Evolutionary conservation across 1,139 yeast genomes (phyloP).

Genomic region (Wickerhamomyces sp.): DNA sequence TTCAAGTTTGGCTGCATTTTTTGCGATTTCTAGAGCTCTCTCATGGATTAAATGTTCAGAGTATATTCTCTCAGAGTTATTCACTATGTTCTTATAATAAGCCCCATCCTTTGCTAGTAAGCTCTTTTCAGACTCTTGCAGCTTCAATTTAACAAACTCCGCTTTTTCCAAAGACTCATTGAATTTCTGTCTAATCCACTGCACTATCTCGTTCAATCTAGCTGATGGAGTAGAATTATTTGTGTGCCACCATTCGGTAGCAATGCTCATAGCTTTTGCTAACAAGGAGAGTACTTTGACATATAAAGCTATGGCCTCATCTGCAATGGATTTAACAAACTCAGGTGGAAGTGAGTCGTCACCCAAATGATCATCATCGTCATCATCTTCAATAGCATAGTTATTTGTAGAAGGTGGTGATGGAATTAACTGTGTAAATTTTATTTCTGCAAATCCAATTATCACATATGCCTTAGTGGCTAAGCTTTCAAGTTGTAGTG

Average conservation of each 20-base stretch:
- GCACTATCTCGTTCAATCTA: conserved; percentile 75
- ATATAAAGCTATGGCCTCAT: conserved; percentile 82
- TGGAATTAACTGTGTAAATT: conserved; percentile 79
- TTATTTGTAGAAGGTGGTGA: conserved; percentile 55
- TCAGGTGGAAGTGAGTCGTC: conserved; percentile 56
- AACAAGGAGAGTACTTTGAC: conserved; percentile 77
- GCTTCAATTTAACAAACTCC: conserved; percentile 51
- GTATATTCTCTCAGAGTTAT: conserved; percentile 32
- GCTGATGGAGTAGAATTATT: conserved; percentile 34
- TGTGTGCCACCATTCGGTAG: conserved; percentile 85
- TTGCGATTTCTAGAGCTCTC: conserved; percentile 87
- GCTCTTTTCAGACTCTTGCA: conserved; percentile 46
- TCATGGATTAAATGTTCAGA: conserved; percentile 89
- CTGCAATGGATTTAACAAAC: conserved; percentile 58
- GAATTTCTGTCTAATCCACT: conserved; percentile 87
- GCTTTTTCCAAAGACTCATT: conserved; percentile 89
- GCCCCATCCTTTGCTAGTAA: conserved; percentile 10
- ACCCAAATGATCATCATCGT: conserved; percentile 38
- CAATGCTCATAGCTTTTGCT: conserved; percentile 81
- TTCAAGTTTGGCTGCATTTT: conserved; percentile 88
- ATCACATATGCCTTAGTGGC: conserved; percentile 92
- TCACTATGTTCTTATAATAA: conserved; percentile 6
- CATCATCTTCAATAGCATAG: conserved; percentile 27
- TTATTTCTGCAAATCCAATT: conserved; percentile 84
- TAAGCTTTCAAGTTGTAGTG: conserved; percentile 59